Conservation (phyloP, 1,284 basidiomycete species). For the Stygiomarasmius scandens region DNA sequence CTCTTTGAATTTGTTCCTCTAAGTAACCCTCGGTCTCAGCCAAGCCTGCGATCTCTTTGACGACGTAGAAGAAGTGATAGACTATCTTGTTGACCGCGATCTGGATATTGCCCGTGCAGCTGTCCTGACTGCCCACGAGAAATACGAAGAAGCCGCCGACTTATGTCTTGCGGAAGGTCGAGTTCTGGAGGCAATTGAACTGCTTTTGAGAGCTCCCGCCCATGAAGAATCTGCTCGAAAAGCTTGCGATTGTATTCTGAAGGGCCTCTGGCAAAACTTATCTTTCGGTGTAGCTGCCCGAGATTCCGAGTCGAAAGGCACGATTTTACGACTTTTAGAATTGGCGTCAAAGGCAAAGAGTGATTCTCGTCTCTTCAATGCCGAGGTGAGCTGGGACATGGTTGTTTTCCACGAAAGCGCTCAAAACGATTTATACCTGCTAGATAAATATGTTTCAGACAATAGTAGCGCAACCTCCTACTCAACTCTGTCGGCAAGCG, state of each 20-base stretch:
- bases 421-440: background rate
- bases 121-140: constrained; percentile 49
- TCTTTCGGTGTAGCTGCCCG: constrained; percentile 28
- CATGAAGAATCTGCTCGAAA: constrained; percentile 31
- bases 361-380: constrained; percentile 16
- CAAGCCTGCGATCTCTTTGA: constrained; percentile 53
- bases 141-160: constrained; percentile 55
- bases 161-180: constrained; percentile 56
- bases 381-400: constrained; percentile 29
- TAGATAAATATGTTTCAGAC: constrained; percentile 46
- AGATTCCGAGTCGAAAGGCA: constrained; percentile 14
- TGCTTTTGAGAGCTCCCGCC: constrained; percentile 42
- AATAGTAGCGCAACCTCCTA: constrained; percentile 29
- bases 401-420: background rate
- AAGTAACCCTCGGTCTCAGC: constrained; percentile 30
- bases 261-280: constrained; percentile 34
- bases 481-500: constrained; percentile 30
- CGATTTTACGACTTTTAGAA: constrained; percentile 23
- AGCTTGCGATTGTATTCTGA: constrained; percentile 31
- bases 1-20: background rate
- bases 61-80: constrained; percentile 52
- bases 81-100: constrained; percentile 60
- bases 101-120: constrained; percentile 54
- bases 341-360: constrained; percentile 19
- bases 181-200: constrained; percentile 46